phyloP scores from a whole-genome alignment of 176 grass and related monocot species.

The Oryza rufipogon region DNA sequence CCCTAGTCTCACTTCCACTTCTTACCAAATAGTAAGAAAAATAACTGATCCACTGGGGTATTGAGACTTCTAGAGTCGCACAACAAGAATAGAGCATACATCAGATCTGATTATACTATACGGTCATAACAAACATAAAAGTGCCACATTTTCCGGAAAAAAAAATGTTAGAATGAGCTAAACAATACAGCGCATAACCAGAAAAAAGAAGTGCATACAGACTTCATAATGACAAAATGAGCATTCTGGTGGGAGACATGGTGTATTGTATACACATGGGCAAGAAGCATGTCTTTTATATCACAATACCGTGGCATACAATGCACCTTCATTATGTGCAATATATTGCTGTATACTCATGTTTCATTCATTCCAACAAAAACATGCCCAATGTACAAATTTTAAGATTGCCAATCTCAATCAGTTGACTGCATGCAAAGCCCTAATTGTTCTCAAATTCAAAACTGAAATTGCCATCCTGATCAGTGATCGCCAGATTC shows the following conservation, averaged over 20 bases:
- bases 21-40: background rate
- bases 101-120: conserved; percentile 1
- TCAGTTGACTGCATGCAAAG: background rate
- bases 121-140: background rate
- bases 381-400: conserved; percentile 1
- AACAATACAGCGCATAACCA: background rate
- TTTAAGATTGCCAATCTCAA: conserved; percentile 10
- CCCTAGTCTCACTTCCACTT: background rate
- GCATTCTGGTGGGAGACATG: background rate
- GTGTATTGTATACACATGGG: conserved; percentile 13
- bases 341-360: background rate
- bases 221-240: background rate
- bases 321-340: background rate
- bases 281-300: conserved; percentile 20
- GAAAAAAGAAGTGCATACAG: background rate
- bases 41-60: background rate
- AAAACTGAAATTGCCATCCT: background rate
- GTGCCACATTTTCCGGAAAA: background rate
- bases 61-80: background rate
- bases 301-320: background rate
- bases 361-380: conserved; percentile 9
- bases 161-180: background rate
- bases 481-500: background rate
- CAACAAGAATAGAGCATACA: background rate
- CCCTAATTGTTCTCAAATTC: background rate